A percentile compares a stretch with the other conserved stretches of the same genome.
phyloP scores from a whole-genome alignment of 192 early-diverging fungal species.

The Umbelopsis ramanniana region DNA sequence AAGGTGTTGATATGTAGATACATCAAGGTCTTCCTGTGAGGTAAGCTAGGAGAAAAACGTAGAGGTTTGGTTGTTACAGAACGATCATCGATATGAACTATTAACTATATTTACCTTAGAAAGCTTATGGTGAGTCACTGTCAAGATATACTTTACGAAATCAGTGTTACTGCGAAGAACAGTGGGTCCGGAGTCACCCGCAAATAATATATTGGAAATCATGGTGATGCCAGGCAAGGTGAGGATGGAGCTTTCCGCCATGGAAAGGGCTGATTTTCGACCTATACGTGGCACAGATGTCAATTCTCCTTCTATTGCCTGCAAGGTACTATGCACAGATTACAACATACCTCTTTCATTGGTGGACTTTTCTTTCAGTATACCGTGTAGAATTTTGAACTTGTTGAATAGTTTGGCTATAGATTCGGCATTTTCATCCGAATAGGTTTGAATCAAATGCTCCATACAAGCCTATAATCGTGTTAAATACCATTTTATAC shows the following conservation, averaged over 20 bases:
- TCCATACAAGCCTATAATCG: constrained; percentile 38
- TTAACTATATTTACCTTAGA: constrained; percentile 31
- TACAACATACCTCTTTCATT: constrained; percentile 45
- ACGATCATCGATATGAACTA: background rate
- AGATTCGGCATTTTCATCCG: constrained; percentile 36
- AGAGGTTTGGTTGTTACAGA: background rate
- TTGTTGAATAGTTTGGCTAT: constrained; percentile 53
- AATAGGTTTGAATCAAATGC: constrained; percentile 31
- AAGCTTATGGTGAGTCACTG: constrained; percentile 38
- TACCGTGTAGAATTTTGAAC: constrained; percentile 43
- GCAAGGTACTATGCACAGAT: background rate
- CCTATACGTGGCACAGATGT: constrained; percentile 27
- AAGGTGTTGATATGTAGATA: background rate
- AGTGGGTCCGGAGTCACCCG: constrained; percentile 6
- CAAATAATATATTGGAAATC: constrained; percentile 45
- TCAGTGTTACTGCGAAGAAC: constrained; percentile 42
- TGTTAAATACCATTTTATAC: background rate
- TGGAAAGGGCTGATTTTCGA: constrained; percentile 26
- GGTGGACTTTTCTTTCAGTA: constrained; percentile 49
- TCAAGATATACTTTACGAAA: constrained; percentile 54
- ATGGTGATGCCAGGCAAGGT: constrained; percentile 42
- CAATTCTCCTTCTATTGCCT: background rate
- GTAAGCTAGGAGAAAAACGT: constrained; percentile 1
- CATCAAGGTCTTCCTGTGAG: background rate
- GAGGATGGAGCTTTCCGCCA: constrained; percentile 36